Conservation (phyloP, 805 yeast species). For the Candida boidinii region DNA sequence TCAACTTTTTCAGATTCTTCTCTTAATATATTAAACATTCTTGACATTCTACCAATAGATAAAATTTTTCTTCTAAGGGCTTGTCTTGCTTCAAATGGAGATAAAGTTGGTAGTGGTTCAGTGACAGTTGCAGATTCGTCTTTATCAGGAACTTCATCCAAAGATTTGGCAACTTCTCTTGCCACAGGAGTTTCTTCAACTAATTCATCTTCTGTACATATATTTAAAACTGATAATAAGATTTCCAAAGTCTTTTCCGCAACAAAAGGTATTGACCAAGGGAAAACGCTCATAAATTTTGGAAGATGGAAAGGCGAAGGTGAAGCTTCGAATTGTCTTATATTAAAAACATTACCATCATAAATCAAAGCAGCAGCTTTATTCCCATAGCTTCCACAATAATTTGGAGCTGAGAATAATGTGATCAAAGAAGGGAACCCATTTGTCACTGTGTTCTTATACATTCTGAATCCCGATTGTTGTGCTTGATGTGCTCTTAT, state of each 20-base stretch:
- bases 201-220: conserved; percentile 89
- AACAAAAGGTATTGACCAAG: conserved; percentile 95
- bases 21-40: conserved; percentile 83
- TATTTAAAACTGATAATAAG: conserved; percentile 79
- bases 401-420: conserved; percentile 91
- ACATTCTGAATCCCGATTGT: conserved; percentile 93
- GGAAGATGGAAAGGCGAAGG: conserved; percentile 97
- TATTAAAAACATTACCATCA: conserved; percentile 87
- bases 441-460: conserved; percentile 68
- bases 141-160: conserved; percentile 18
- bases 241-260: conserved; percentile 94
- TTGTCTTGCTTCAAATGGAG: conserved; percentile 5
- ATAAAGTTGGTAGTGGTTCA: not conserved
- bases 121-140: conserved; percentile 2
- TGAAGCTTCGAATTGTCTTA: conserved; percentile 81
- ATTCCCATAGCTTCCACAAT: conserved; percentile 82
- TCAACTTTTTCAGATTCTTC: conserved; percentile 84
- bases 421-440: conserved; percentile 89
- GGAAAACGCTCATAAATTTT: conserved; percentile 93
- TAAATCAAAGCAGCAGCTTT: conserved; percentile 91
- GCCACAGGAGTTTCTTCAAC: conserved; percentile 57
- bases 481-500: conserved; percentile 97
- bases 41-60: conserved; percentile 87
- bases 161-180: conserved; percentile 26
- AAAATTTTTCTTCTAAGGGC: conserved; percentile 71